These are phyloP conservation scores for Cadophora gregata DNA, from an alignment of 2,329 filamentous ascomycete species.

Conservation along the genomic window DNA sequence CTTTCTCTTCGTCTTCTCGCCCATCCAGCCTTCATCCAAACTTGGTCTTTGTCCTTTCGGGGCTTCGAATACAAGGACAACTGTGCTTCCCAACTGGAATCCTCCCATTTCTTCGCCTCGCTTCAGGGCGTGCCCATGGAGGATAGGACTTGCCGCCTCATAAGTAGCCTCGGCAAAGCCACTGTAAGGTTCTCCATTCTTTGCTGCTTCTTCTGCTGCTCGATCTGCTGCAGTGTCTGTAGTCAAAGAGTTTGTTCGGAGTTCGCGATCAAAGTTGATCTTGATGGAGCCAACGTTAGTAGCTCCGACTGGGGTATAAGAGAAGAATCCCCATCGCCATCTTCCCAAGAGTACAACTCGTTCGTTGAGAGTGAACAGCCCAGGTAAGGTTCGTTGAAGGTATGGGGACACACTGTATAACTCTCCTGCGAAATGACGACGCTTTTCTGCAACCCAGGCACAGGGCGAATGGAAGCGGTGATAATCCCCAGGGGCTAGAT, in stretches of 20 bases:
- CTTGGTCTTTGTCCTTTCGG: slow-evolving; percentile 66
- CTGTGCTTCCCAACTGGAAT: slow-evolving; percentile 92
- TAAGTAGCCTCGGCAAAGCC: slow-evolving; percentile 95
- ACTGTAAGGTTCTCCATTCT: slow-evolving; percentile 80
- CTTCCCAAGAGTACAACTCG: slow-evolving; percentile 90
- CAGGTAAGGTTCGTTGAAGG: slow-evolving; percentile 88
- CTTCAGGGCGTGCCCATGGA: slow-evolving; percentile 82
- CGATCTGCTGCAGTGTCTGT: slow-evolving; percentile 92
- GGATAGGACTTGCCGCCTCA: slow-evolving; percentile 73
- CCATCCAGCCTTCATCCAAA: slow-evolving; percentile 65
- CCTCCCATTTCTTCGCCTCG: slow-evolving; percentile 98
- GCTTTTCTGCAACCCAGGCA: slow-evolving; percentile 91
- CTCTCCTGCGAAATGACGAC: slow-evolving; percentile 97
- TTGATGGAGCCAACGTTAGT: slow-evolving; percentile 98
- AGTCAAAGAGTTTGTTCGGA: slow-evolving; percentile 88
- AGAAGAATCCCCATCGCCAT: slow-evolving; percentile 98
- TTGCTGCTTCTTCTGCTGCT: slow-evolving; percentile 79
- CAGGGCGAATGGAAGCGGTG: slow-evolving; percentile 97
- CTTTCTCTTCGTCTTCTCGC: slow-evolving; percentile 57
- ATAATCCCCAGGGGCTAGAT: slow-evolving; percentile 96
- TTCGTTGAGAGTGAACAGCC: slow-evolving; percentile 96
- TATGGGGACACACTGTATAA: slow-evolving; percentile 95
- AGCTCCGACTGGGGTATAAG: slow-evolving; percentile 91
- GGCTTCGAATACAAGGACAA: slow-evolving; percentile 96
- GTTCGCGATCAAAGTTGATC: slow-evolving; percentile 94